These are phyloP conservation scores for Trametes cingulata DNA, from an alignment of 768 basidiomycete species.

Conservation along the genomic window DNA sequence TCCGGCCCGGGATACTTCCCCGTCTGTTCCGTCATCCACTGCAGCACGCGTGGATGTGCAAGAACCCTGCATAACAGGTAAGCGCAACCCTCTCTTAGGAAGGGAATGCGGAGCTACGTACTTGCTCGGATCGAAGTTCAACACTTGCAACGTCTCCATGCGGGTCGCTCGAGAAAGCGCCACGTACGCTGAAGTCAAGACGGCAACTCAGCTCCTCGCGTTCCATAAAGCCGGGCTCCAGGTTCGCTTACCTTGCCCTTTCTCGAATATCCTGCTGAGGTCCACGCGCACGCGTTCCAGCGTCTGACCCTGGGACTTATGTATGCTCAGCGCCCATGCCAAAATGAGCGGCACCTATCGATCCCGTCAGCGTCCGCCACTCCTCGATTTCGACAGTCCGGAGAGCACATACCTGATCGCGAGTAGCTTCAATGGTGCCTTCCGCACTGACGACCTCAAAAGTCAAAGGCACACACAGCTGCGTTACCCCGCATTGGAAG, in stretches of 20 bases:
- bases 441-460: conserved; percentile 65
- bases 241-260: conserved; percentile 62
- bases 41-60: conserved; percentile 63
- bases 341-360: conserved; percentile 58
- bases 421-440: conserved; percentile 58
- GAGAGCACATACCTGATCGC: conserved; percentile 49
- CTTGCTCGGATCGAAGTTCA: conserved; percentile 63
- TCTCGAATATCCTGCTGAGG: conserved; percentile 74
- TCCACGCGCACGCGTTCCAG: conserved; percentile 82
- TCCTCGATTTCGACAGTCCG: background rate
- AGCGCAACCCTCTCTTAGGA: background rate
- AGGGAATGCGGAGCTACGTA: conserved; percentile 30
- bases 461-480: conserved; percentile 54
- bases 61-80: conserved; percentile 45
- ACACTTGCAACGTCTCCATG: conserved; percentile 64
- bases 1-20: conserved; percentile 17
- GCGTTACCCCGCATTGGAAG: conserved; percentile 49
- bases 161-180: conserved; percentile 72
- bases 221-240: background rate
- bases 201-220: background rate
- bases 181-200: conserved; percentile 55
- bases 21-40: conserved; percentile 48
- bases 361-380: background rate
- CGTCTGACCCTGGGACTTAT: conserved; percentile 92
- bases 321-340: conserved; percentile 87